Evolutionary conservation across 2,329 filamentous ascomycete species (phyloP).

Genomic region (Trichoderma brevicompactum): DNA sequence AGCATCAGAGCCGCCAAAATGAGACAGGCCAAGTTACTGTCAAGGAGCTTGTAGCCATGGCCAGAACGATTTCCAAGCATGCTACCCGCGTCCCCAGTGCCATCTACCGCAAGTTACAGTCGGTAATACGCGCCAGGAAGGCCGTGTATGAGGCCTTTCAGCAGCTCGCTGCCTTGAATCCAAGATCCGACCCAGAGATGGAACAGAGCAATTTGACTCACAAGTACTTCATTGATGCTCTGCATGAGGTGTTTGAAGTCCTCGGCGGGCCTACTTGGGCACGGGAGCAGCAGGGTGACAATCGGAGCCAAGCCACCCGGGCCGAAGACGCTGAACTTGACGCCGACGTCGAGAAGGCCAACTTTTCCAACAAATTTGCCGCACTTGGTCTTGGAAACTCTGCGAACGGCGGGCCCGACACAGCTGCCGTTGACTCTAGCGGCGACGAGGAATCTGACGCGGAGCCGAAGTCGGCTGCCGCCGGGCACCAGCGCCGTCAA

Average conservation of each 20-base stretch:
- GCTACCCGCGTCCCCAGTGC: constrained; percentile 40
- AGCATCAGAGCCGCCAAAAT: constrained; percentile 37
- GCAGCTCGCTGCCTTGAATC: constrained; percentile 38
- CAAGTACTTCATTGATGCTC: constrained; percentile 49
- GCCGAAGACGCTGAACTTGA: neutral
- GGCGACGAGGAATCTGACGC: neutral
- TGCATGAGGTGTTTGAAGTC: constrained; percentile 43
- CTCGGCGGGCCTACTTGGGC: constrained; percentile 42
- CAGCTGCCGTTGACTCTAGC: constrained; percentile 23
- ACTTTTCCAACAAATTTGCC: constrained; percentile 5
- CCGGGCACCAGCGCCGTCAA: constrained; percentile 18
- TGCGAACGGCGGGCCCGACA: constrained; percentile 22
- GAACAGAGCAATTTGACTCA: constrained; percentile 47
- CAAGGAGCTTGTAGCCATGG: constrained; percentile 44
- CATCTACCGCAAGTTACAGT: constrained; percentile 44
- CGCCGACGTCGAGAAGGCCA: neutral
- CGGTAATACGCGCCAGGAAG: constrained; percentile 44
- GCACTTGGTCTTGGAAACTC: neutral
- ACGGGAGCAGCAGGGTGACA: constrained; percentile 28
- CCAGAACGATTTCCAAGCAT: constrained; percentile 47
- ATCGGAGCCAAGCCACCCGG: constrained; percentile 24
- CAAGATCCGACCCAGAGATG: constrained; percentile 41
- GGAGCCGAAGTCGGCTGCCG: neutral
- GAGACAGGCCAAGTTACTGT: constrained; percentile 47
- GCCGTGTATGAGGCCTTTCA: constrained; percentile 40